phyloP scores from a whole-genome alignment of 805 yeast species.

The Zygotorulaspora florentina region DNA sequence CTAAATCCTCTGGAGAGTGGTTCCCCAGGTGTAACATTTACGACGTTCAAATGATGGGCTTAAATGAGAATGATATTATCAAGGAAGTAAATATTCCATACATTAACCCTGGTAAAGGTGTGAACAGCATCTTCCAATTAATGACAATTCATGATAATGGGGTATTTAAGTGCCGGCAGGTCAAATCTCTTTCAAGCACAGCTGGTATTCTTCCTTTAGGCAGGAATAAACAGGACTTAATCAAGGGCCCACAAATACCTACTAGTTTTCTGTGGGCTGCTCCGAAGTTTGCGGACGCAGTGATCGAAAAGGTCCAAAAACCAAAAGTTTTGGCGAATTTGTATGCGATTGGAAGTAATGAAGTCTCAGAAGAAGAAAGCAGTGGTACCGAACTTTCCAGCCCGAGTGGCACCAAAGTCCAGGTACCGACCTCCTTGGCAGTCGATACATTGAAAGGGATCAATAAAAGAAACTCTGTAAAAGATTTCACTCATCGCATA shows the following conservation, averaged over 20 bases:
- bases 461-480: slow-evolving; percentile 20
- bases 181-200: background rate
- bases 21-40: slow-evolving; percentile 92
- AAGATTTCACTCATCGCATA: slow-evolving; percentile 24
- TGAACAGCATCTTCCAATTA: slow-evolving; percentile 47
- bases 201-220: background rate
- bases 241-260: slow-evolving; percentile 6
- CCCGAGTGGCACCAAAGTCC: slow-evolving; percentile 9
- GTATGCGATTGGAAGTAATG: slow-evolving; percentile 6
- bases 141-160: slow-evolving; percentile 66
- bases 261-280: slow-evolving; percentile 26
- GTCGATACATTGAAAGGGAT: slow-evolving; percentile 27
- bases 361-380: background rate
- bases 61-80: slow-evolving; percentile 84
- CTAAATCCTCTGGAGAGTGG: slow-evolving; percentile 56
- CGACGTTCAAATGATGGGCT: slow-evolving; percentile 97
- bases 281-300: slow-evolving; percentile 26
- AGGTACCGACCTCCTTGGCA: slow-evolving; percentile 21
- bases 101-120: slow-evolving; percentile 36
- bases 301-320: slow-evolving; percentile 22
- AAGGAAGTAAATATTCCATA: slow-evolving; percentile 59
- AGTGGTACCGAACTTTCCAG: slow-evolving; percentile 2
- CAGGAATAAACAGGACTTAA: background rate
- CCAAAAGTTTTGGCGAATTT: slow-evolving; percentile 26
- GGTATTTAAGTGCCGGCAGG: slow-evolving; percentile 38